A percentile compares a stretch with the other conserved stretches of the same genome.
Evolutionary conservation across 129 eudicot genomes (phyloP).

Genomic region (Chrysanthemum makinoi): DNA sequence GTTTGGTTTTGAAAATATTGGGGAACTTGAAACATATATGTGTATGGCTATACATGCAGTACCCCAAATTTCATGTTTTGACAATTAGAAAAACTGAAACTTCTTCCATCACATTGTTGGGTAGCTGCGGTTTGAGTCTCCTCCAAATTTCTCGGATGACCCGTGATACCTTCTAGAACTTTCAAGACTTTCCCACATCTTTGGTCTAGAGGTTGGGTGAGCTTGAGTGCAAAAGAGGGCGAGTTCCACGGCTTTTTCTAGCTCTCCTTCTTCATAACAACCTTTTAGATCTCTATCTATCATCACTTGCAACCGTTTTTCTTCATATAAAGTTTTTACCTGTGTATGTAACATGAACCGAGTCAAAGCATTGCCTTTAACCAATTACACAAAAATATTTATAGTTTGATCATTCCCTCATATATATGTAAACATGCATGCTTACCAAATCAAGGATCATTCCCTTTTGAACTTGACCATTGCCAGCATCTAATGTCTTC

Average conservation of each 20-base stretch:
- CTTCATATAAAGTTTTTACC: conserved; percentile 73
- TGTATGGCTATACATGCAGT: no score
- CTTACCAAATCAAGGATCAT: conserved; percentile 87
- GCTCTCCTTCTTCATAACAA: conserved; percentile 54
- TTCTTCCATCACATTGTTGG: conserved; percentile 36
- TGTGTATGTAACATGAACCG: conserved; percentile 24
- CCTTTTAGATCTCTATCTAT: conserved; percentile 73
- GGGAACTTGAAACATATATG: no score
- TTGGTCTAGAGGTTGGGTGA: conserved; percentile 62
- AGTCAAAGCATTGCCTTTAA: conserved; percentile 20
- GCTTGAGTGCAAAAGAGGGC: conserved; percentile 65
- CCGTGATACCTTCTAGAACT: conserved; percentile 61
- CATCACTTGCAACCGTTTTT: conserved; percentile 60
- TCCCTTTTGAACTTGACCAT: conserved; percentile 86
- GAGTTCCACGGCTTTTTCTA: conserved; percentile 66
- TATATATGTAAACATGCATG: conserved; percentile 2
- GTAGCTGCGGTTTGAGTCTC: conserved; percentile 38
- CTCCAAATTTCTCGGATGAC: conserved; percentile 41
- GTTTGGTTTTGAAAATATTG: no score
- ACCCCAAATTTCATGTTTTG: no score
- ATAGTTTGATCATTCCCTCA: not conserved
- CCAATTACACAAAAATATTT: conserved; percentile 1
- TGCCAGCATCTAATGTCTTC: conserved; percentile 74
- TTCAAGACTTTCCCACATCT: conserved; percentile 85
- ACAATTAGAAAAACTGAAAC: conserved; percentile 51